Percentiles rank a stretch among this genome's conserved stretches.
phyloP scores from a whole-genome alignment of 164 flowering plant species.

The Macadamia integrifolia region DNA sequence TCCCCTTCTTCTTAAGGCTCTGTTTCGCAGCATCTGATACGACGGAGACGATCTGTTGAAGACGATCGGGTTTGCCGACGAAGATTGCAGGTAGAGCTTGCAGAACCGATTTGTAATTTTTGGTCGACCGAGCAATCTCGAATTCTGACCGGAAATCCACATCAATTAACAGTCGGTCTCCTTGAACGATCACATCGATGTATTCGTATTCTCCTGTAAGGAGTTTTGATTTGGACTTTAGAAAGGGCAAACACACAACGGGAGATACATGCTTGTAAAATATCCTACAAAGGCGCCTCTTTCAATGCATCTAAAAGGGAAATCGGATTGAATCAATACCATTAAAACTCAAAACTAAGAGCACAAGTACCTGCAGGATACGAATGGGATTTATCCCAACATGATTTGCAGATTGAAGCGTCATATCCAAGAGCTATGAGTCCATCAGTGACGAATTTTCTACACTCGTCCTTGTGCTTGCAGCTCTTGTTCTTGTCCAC shows the following conservation, averaged over 20 bases:
- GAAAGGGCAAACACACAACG: not conserved
- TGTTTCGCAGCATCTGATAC: slow-evolving; percentile 55
- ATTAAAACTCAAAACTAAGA: not conserved
- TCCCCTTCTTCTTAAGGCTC: slow-evolving; percentile 79
- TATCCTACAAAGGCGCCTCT: not conserved
- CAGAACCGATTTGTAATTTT: slow-evolving; percentile 41
- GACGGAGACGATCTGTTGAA: slow-evolving; percentile 55
- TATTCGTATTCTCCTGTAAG: slow-evolving; percentile 56
- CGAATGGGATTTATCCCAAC: slow-evolving; percentile 70
- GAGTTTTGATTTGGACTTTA: not conserved
- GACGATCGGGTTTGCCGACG: slow-evolving; percentile 63
- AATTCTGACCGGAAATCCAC: slow-evolving; percentile 61
- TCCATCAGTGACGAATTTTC: slow-evolving; percentile 41
- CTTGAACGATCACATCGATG: slow-evolving; percentile 50
- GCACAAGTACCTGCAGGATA: slow-evolving; percentile 2
- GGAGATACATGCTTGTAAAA: not conserved
- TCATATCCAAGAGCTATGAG: slow-evolving; percentile 58
- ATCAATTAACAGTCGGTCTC: slow-evolving; percentile 50
- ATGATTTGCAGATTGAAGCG: slow-evolving; percentile 71
- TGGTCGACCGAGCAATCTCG: slow-evolving; percentile 61
- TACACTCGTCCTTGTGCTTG: slow-evolving; percentile 45
- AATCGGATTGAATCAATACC: not conserved
- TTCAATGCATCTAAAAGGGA: not conserved
- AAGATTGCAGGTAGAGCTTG: slow-evolving; percentile 47
- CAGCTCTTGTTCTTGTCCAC: slow-evolving; percentile 44